These are phyloP conservation scores for Trichosporon asahii DNA, from an alignment of 1,284 basidiomycete species.

Conservation along the genomic window DNA sequence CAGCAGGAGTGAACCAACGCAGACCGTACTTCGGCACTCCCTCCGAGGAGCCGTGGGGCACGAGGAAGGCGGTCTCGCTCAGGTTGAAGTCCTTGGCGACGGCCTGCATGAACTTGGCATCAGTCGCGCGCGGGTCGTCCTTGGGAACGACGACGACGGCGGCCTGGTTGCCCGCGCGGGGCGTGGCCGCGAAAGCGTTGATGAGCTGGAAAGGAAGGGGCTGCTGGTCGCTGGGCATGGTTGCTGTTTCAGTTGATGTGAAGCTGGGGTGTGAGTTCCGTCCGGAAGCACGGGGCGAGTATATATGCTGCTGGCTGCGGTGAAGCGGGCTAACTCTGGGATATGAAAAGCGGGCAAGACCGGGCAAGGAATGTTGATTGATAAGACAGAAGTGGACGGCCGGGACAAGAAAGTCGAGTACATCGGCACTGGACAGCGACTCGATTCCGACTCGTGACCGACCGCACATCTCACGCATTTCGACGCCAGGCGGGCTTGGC, in stretches of 20 bases:
- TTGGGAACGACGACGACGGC: constrained; percentile 37
- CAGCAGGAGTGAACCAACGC: constrained; percentile 43
- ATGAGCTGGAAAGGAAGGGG: constrained; percentile 31
- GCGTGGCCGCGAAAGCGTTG: constrained; percentile 40
- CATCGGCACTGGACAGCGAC: neutral
- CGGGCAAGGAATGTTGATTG: neutral
- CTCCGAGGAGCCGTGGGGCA: constrained; percentile 17
- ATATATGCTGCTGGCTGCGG: neutral
- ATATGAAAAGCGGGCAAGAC: neutral
- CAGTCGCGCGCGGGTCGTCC: constrained; percentile 26
- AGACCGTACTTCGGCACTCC: constrained; percentile 31
- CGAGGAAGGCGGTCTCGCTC: constrained; percentile 43
- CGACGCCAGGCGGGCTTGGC: neutral
- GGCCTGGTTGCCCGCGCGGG: constrained; percentile 44
- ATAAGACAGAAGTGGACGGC: neutral
- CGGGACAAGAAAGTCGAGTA: neutral
- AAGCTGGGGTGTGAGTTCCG: neutral
- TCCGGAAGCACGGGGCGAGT: neutral
- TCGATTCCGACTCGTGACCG: neutral
- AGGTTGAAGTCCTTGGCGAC: constrained; percentile 40
- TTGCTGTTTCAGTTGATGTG: neutral
- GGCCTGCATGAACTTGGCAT: constrained; percentile 32
- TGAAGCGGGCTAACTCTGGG: too few relatives aligned
- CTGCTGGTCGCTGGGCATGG: neutral
- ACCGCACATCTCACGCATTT: neutral